Evolutionary conservation across 2,329 filamentous ascomycete species (phyloP).

Genomic region (Fusarium sp.): DNA sequence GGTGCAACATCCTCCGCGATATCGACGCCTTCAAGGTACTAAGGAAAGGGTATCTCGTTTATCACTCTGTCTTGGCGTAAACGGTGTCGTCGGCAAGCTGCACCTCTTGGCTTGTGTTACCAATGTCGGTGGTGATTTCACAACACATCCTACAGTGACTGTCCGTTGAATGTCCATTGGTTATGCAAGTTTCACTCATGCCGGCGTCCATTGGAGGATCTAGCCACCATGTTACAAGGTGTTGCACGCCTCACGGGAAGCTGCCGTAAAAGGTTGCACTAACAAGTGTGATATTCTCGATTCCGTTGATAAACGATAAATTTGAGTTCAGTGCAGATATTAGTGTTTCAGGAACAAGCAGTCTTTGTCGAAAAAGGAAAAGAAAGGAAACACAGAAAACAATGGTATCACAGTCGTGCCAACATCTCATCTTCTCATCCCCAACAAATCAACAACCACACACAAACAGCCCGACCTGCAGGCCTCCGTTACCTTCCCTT

Average conservation of each 20-base stretch:
- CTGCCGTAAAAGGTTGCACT: slow-evolving; percentile 25
- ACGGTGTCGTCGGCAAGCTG: slow-evolving; percentile 7
- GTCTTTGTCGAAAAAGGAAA: slow-evolving; percentile 4
- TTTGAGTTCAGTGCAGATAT: slow-evolving; percentile 22
- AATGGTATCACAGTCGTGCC: slow-evolving; percentile 21
- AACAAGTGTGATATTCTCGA: slow-evolving; percentile 15
- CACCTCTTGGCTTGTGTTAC: background rate
- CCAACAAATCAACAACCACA: background rate
- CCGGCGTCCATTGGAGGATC: slow-evolving; percentile 1
- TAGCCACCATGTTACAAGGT: background rate
- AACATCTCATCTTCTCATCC: background rate
- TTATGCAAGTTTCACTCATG: slow-evolving; percentile 5
- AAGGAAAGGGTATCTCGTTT: slow-evolving; percentile 11
- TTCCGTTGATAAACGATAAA: slow-evolving; percentile 17
- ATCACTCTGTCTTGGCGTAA: slow-evolving; percentile 25
- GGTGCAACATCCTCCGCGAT: slow-evolving; percentile 32
- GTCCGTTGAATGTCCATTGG: slow-evolving; percentile 9
- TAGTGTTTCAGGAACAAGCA: slow-evolving; percentile 24
- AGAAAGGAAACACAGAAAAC: background rate
- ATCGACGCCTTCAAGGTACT: slow-evolving; percentile 15
- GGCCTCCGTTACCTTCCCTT: background rate
- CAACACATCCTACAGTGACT: background rate
- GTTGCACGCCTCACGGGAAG: slow-evolving; percentile 19
- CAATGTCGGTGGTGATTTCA: slow-evolving; percentile 3
- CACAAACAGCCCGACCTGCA: slow-evolving; percentile 32